Base-by-base conservation (phyloP, 257 asterid genomes). In the Solanum dulcamara region DNA sequence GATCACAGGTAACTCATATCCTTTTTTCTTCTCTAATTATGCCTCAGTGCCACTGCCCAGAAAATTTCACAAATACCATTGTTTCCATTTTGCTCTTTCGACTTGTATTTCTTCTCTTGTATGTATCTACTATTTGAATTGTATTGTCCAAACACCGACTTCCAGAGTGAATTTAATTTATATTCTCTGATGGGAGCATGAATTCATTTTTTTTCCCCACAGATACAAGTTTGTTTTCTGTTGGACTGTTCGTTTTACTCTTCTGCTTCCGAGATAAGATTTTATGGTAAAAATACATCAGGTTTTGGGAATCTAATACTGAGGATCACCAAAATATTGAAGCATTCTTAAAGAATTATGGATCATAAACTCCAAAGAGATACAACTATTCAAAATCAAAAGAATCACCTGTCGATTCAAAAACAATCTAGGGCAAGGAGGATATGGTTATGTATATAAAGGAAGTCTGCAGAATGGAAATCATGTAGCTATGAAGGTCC, bases 401-500 rank as follows among this genome's bases (percentile, higher is more conserved):
- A 14, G 1, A 7, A 75, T 75, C 13, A 75, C 82, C 0, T 5
- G 6, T 26, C 3, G 37, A 14, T 44, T 75, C 3, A 75, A 24
- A 32, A 26, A 0, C 4, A 46, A 77, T 44, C 0, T 77, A 28
- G 83, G 62, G 4, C 83, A 77, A 14, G 83, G 83, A 44, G 62
- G 83, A 46, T 77, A 0, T 0, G 83, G 83, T 77, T 2, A 2
- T 20, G 83, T 77, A 0, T 77, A 77, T 24, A 77, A 17, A 14
- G 62, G 83, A 77, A 14, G 1, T 28, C 4, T 77, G 40, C 26
- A 1, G 4, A 32, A 77, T 26, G 83, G 83, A 1, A 77, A 5
- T 6, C 40, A 7, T 0, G 83, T 77, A 40, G 83, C 83, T 1
- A 91, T 86, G 6, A 91, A 89, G 59, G 38, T 91, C 1, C 55